Conservation (phyloP, 306 rosid genomes). For the Geum urbanum region DNA sequence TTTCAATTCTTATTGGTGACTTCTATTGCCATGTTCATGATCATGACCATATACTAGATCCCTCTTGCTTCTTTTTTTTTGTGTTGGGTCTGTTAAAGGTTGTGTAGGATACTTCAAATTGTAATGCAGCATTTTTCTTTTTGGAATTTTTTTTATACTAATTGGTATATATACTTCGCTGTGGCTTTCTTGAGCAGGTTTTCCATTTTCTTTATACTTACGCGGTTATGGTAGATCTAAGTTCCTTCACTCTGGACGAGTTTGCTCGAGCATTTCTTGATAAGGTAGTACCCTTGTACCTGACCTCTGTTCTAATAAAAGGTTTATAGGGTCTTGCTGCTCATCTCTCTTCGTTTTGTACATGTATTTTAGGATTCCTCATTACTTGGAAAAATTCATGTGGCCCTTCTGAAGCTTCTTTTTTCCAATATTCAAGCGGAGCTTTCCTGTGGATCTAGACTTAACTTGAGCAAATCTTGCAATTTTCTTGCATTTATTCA, state of each 20-base stretch:
- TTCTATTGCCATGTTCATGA: neutral
- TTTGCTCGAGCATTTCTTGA: constrained; percentile 89
- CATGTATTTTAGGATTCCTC: constrained; percentile 61
- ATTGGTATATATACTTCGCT: neutral
- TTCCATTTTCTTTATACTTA: constrained; percentile 88
- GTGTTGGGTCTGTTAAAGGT: constrained; percentile 9
- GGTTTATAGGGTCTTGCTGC: constrained; percentile 18
- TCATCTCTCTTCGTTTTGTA: constrained; percentile 3
- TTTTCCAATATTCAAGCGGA: constrained; percentile 66
- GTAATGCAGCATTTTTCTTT: constrained; percentile 1
- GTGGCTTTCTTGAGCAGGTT: constrained; percentile 51
- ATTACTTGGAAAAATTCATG: constrained; percentile 80
- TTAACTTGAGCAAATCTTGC: constrained; percentile 72
- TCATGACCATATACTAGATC: constrained; percentile 2
- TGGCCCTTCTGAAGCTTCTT: constrained; percentile 76
- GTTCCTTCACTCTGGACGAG: constrained; percentile 91
- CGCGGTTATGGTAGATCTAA: constrained; percentile 51
- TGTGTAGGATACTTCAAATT: neutral
- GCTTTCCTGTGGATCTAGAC: constrained; percentile 46
- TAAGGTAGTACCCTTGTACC: constrained; percentile 47
- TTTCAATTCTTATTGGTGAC: neutral
- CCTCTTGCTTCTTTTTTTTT: constrained; percentile 9
- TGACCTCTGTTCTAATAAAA: constrained; percentile 30
- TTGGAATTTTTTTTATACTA: constrained; percentile 5
- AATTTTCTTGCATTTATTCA: constrained; percentile 87